A percentile compares a stretch with the other conserved stretches of the same genome.
Evolutionary conservation across 2,329 filamentous ascomycete genomes (phyloP).

Genomic region (Cladosporium phlei): DNA sequence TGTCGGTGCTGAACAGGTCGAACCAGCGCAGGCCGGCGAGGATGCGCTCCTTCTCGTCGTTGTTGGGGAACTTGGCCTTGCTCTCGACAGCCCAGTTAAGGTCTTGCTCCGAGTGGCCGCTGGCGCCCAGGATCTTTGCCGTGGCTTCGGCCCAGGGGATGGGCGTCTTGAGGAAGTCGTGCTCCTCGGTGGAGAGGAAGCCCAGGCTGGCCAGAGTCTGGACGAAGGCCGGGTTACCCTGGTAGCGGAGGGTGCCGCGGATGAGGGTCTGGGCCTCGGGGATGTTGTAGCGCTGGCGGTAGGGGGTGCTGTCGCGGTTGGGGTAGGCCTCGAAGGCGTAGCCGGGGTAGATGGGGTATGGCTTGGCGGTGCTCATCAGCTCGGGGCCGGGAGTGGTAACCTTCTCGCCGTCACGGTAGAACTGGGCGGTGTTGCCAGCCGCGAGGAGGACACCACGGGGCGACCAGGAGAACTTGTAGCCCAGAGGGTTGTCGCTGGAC

Average conservation of each 20-base stretch:
- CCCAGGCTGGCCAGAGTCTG: conserved; percentile 82
- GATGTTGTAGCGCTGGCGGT: conserved; percentile 85
- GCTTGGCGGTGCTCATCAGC: conserved; percentile 81
- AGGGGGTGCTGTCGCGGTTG: conserved; percentile 84
- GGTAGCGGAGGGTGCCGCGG: conserved; percentile 78
- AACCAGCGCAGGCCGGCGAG: conserved; percentile 70
- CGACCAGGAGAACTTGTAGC: conserved; percentile 81
- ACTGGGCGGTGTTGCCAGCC: conserved; percentile 77
- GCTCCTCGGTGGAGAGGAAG: conserved; percentile 70
- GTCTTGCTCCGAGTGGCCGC: conserved; percentile 56
- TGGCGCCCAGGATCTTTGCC: conserved; percentile 66
- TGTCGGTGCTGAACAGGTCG: conserved; percentile 61
- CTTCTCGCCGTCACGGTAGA: conserved; percentile 73
- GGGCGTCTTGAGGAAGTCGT: conserved; percentile 58
- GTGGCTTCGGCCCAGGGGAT: conserved; percentile 82
- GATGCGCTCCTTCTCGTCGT: conserved; percentile 65
- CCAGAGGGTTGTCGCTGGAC: conserved; percentile 79
- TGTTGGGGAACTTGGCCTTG: conserved; percentile 67
- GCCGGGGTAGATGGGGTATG: conserved; percentile 84
- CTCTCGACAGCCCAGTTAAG: conserved; percentile 67
- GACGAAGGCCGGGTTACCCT: conserved; percentile 87
- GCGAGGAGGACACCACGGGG: conserved; percentile 83
- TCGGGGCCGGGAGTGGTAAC: conserved; percentile 43
- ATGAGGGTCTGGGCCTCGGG: conserved; percentile 86
- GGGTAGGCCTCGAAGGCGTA: conserved; percentile 89